Evolutionary conservation across 768 basidiomycete species (phyloP), one percentile per base, ranked within the genome.

Genomic region (Xerocomellus dryophilus): DNA sequence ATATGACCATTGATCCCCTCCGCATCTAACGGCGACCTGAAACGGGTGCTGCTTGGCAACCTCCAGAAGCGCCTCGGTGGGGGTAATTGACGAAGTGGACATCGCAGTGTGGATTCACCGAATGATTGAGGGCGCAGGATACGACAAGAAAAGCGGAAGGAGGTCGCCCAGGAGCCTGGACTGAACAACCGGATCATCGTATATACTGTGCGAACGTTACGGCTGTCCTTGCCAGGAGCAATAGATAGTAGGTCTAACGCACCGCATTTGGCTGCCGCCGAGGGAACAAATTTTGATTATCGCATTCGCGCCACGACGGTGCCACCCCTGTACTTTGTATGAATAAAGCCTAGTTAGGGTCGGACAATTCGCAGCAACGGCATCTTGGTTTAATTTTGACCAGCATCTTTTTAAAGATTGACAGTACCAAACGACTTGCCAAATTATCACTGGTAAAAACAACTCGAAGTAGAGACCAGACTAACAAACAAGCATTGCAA

Each of bases 61-160:
- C 61, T 68, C 60, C 47, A 68, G 66, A 52, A 68, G 67, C 27
- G 60, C 67, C 45, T 68, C 66, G 25, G 66, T 66, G 35, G 66
- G 64, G 39, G 66, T 68, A 44, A 68, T 47, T 34, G 58, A 51
- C 20, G 57, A 54, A 41, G 17, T 51, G 6, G 53, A 45, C 64
- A 59, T 63, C 34, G n/a, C n/a, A n/a, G 12, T 20, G 40, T 20
- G 31, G 14, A 20, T 35, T 64, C 29, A 61, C 15, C 15, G n/a
- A 36, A n/a, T n/a, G n/a, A 59, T 59, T 4, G 42, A 54, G 35
- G 9, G 31, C 20, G 17, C 12, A 42, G 10, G 15, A 21, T 8
- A 29, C n/a, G 10, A 14, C 14, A n/a, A n/a, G 32, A 45, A 40
- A 35, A 40, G 18, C 15, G 47, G 18, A 17, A 18, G 34, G 56